Base-by-base conservation (phyloP, 2,329 filamentous ascomycete species). In the Trichoderma brevicompactum region DNA sequence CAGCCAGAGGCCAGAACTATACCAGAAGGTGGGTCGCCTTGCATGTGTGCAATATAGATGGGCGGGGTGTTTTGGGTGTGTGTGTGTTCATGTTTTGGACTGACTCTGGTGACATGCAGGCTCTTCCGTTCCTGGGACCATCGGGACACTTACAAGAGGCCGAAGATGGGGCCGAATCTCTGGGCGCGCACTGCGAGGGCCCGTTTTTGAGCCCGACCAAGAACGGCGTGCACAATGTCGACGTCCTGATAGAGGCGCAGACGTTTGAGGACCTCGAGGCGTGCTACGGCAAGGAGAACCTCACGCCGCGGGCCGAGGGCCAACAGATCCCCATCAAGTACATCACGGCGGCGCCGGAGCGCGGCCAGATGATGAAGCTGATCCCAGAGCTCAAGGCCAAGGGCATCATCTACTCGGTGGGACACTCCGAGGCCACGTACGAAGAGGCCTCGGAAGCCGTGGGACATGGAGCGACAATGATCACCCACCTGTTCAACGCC, bases 401-500 rank as follows among this genome's bases (percentile, higher is more conserved):
- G 50, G 88, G 86, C 66, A 93, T 96, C 72, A 82, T 91, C 70
- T 92, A 88, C 77, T 90, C 91, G 2, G 90, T 96, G 68, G 93
- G 93, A 7, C 93, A 97, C 78, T 92, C 92, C 0, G 92, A 96
- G 75, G 91, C 92, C 13, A 92, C 90, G 0, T 96, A 94, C 74
- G 92, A 96, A 76, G 84, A 94, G 74, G 92, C 91, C 1, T 87
- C 89, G 4, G 79, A 81, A 5, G 91, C 91, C 19, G 85, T 95
- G 3, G 81, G 80, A n/a, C 83, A 87, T 7, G 93, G 93, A 59
- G 92, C 91, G 2, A 91, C 86, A 55, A 96, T 96, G 92, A 91
- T 97, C 70, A 97, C 93, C 0, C 93, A 97, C 73, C 83, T 97
- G 1, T 97, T 96, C 85, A 97, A 97, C 75, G 93, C 93, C 32